Evolutionary conservation across 169 alveolate genomes (phyloP), one percentile per base, ranked within the genome.

Genomic region (Eimeria zaria): DNA sequence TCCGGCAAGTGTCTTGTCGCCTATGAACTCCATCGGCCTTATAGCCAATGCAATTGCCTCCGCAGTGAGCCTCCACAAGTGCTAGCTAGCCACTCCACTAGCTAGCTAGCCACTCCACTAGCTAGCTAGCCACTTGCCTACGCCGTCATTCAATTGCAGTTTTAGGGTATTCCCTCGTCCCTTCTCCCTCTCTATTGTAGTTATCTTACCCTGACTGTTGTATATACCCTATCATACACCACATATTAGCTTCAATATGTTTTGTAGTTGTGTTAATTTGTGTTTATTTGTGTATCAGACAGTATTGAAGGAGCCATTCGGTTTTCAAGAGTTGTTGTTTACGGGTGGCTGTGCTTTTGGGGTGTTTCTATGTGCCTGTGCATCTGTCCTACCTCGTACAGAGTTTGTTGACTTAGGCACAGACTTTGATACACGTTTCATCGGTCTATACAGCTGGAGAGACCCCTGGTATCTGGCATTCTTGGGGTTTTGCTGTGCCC

Each of bases 41-140:
- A 97, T 98, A 11, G 98, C 98, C 60, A 97, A 97, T 90, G 99
- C 99, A 22, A 95, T 98, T 41, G 97, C 98, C n/a, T 98, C 98
- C 58, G 98, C 98, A 83, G 97, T 98, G 46, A 91, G 97, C 67
- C 58, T 5, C 41, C n/a, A n/a, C 36, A 27, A 12, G 14, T 2
- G 51, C 73, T 46, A 27, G n/a, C n/a, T 33, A 69, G 81, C 44
- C 36, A 39, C 55, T 12, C 27, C 30, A 55, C 60, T 2, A 71
- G 81, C 81, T 71, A 36, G 81, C 51, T 67, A 36, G 69, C 55
- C 44, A 20, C 71, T 18, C 2, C 39, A 44, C 30, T n/a, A 36
- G 41, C 46, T 60, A 46, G 39, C 78, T 69, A 69, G 78, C 78
- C 14, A n/a, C 48, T 33, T 69, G n/a, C 16, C 48, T 69, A 69